phyloP scores from a whole-genome alignment of 140 eudicot genomes.

The Bidens hawaiensis region DNA sequence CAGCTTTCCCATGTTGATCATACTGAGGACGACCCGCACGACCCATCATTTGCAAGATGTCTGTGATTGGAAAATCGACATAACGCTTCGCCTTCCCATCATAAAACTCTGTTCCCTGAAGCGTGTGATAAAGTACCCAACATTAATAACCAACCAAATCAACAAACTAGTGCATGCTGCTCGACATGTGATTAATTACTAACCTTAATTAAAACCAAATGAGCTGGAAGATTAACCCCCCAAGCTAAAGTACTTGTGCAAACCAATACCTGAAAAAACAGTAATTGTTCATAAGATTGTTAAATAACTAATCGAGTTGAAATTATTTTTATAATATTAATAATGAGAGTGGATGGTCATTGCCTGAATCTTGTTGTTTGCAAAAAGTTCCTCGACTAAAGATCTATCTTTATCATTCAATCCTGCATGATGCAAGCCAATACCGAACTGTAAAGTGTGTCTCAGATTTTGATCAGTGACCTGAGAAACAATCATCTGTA shows the following conservation, averaged over 20 bases:
- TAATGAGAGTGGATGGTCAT: conserved; percentile 1
- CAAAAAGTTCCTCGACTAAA: conserved; percentile 94
- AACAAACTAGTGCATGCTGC: neutral
- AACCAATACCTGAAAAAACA: conserved; percentile 72
- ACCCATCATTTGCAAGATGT: conserved; percentile 99
- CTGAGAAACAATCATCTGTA: conserved; percentile 95
- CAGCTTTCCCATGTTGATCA: conserved; percentile 97
- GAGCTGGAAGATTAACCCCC: conserved; percentile 99
- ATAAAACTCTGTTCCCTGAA: conserved; percentile 90
- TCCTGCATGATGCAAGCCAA: conserved; percentile 98
- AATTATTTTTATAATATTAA: neutral
- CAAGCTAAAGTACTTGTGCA: conserved; percentile 99
- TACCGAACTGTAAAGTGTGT: conserved; percentile 94
- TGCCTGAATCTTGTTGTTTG: conserved; percentile 97
- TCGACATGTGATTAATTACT: conserved; percentile 23
- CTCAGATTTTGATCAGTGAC: conserved; percentile 92
- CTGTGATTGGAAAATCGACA: conserved; percentile 94
- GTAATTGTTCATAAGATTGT: conserved; percentile 1
- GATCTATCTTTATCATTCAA: conserved; percentile 94
- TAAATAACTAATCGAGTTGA: neutral
- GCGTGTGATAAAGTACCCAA: conserved; percentile 6
- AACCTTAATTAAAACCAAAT: conserved; percentile 93
- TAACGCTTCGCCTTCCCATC: conserved; percentile 88
- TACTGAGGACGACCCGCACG: conserved; percentile 97
- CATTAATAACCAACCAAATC: conserved; percentile 16